Base-by-base conservation (phyloP, 2,329 filamentous ascomycete species). In the Hyphodiscus sp. region DNA sequence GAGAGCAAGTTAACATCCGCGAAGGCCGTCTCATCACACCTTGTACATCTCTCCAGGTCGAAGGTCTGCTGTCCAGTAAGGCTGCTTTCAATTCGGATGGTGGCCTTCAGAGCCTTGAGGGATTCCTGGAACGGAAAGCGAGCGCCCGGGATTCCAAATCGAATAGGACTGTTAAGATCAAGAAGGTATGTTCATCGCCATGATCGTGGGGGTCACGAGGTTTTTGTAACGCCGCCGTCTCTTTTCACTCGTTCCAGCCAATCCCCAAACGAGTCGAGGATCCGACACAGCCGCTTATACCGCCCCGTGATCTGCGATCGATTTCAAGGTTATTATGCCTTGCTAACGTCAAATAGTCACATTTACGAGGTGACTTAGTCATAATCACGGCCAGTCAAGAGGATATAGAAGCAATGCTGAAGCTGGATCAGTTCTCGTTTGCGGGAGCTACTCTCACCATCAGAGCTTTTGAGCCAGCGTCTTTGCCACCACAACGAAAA, bases 261-360 rank as follows among this genome's bases (percentile, higher is more conserved):
- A 71, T 67, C 68, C 52, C 57, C 51, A 56, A 61, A 58, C 50
- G 61, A 64, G 63, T 62, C 57, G 61, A 62, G 53, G 57, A 58
- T 55, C 61, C 61, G 51, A 58, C 53, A 59, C 48, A 50, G 51
- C 50, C 58, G 56, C 59, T 52, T 55, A 58, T 58, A 59, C 58
- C 60, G 54, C 55, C 55, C 53, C 63, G 53, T 64, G 62, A 59
- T 62, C 61, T 58, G 49, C 62, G 57, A 59, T 60, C 58, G 53
- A 58, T 51, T 73, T 52, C 72, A 69, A 75, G 59, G 61, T 63
- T 55, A 29, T 59, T 53, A 64, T 57, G 57, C 64, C 64, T 78
- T 81, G 77, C 83, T 88, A 87, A 89, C 80, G 70, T 79, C 74
- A 75, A 55, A 70, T 79, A 89, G 86, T 86, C 84, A 74, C 80